Evolutionary conservation across 495 filamentous ascomycete species (phyloP), one percentile per base, ranked within the genome.

Genomic region (Tuber melanosporum): DNA sequence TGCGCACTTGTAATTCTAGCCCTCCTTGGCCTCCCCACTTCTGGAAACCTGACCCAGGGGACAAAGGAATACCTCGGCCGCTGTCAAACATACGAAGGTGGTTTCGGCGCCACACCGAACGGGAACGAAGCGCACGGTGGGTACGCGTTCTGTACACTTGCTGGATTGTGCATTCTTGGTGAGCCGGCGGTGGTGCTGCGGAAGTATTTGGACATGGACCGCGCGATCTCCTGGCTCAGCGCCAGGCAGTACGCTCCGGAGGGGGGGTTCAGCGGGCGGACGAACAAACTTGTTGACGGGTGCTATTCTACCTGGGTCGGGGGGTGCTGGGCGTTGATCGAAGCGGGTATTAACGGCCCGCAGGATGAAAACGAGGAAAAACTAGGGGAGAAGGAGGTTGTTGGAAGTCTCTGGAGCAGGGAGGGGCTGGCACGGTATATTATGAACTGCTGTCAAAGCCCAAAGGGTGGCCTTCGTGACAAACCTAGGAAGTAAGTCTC

Each of bases 231-330:
- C 69, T 98, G 95, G 94, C 88, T 98, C 36, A 94, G 93, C 49
- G 89, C 92, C 49, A 90, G 94, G 74, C 95, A 99, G 83, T 92
- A 95, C 85, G 90, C 89, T 14, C 96, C 95, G 5, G 95, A 98
- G 84, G 96, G 94, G 62, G 95, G 95, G 19, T 92, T 95, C 80
- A 89, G 92, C 22, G 95, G 95, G 76, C 89, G 95, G 78, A 97
- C 95, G n/a, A 98, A 98, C 85, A 99, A 99, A 85, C 87, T 99
- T 12, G 94, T 98, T 39, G 95, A 99, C 85, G 95, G 95, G 71
- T 99, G 95, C 84, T 98, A 99, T 85, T 95, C 92, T 84, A 94
- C 97, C 81, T 99, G 95, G 95, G 92, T 97, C 15, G 95, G 96
- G 9, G 92, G 91, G 44, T 98, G 94, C 84, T 99, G 94, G 91